Conservation (phyloP, 2,329 filamentous ascomycete genomes). For the Calonectria pseudoreteaudii region DNA sequence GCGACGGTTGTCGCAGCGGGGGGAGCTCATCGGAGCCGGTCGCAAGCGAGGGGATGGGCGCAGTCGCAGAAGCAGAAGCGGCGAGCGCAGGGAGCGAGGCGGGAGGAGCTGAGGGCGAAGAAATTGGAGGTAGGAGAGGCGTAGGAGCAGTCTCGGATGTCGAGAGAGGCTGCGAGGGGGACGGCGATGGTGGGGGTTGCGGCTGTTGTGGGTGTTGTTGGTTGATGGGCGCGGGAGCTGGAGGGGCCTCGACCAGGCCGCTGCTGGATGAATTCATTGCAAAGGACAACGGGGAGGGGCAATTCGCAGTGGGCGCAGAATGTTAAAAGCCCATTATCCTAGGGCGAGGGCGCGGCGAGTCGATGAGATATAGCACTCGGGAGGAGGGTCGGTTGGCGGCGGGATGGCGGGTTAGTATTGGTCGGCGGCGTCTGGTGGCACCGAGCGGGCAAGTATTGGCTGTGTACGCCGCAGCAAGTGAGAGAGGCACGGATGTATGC, state of each 20-base stretch:
- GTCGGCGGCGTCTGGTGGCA: neutral
- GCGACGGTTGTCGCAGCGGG: conserved; percentile 43
- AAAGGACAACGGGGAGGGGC: conserved; percentile 26
- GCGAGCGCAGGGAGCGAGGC: conserved; percentile 42
- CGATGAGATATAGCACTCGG: conserved; percentile 20
- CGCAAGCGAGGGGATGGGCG: conserved; percentile 33
- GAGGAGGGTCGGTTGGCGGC: conserved; percentile 17
- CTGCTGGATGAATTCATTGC: conserved; percentile 54
- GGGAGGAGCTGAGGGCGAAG: conserved; percentile 42
- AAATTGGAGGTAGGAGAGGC: conserved; percentile 40
- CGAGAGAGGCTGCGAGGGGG: conserved; percentile 42
- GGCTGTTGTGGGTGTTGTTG: conserved; percentile 39
- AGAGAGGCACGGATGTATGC: conserved; percentile 12
- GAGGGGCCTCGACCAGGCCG: conserved; percentile 49
- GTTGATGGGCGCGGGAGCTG: conserved; percentile 33
- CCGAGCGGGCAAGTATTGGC: neutral
- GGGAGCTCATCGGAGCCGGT: conserved; percentile 43
- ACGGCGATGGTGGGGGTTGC: conserved; percentile 40
- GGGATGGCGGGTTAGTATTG: conserved; percentile 24
- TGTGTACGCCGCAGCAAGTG: conserved; percentile 9
- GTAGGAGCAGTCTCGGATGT: conserved; percentile 40
- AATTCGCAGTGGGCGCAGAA: conserved; percentile 21
- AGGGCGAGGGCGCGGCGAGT: conserved; percentile 13
- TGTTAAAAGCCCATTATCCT: conserved; percentile 44
- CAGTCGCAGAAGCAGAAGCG: conserved; percentile 34